Base-by-base conservation (phyloP, 176 grass and related monocot species). In the Canna indica region DNA sequence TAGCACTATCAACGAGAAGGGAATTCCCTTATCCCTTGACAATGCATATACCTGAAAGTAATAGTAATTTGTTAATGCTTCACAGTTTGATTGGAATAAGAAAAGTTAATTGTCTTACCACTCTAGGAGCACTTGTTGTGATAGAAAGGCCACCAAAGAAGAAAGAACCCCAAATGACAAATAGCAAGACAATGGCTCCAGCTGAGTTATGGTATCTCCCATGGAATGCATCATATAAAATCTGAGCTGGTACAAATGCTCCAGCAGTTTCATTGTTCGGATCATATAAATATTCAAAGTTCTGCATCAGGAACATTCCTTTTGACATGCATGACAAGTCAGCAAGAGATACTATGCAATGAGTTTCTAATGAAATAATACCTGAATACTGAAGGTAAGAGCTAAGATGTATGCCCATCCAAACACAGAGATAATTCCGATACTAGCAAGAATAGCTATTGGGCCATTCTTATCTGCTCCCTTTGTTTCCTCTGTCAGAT, bases 91-190 rank as follows among this genome's bases (percentile, higher is more conserved):
- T 22, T 20, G 50, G 0, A 3, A 17, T 45, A 1, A 41, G n/a
- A n/a, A n/a, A n/a, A n/a, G n/a, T n/a, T n/a, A n/a, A 66, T 66
- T 20, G 35, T 64, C 13, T 47, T 88, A 85, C 89, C 80, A 99
- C 94, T 68, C 89, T 79, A 7, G 94, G 84, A n/a, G 94, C 94
- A 57, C 94, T 99, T 4, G 94, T 99, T 20, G 94, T 99, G 82
- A 99, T 99, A 57, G 89, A 99, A 61, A 99, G 89, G 4, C 94
- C 94, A 67, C 94, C 94, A 70, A 99, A 99, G 86, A 99, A 99
- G 67, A 93, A 99, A 47, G 94, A 99, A 75, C 89, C 89, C 94
- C 94, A 97, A 70, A 97, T 90, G 69, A 97, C 53, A 82, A 92
- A 79, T 13, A 97, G 86, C 70, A 97, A 71, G 64, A 85, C 77